Evolutionary conservation across 139 green algal genomes (phyloP).

Genomic region (Mesotaenium endlicherianum): DNA sequence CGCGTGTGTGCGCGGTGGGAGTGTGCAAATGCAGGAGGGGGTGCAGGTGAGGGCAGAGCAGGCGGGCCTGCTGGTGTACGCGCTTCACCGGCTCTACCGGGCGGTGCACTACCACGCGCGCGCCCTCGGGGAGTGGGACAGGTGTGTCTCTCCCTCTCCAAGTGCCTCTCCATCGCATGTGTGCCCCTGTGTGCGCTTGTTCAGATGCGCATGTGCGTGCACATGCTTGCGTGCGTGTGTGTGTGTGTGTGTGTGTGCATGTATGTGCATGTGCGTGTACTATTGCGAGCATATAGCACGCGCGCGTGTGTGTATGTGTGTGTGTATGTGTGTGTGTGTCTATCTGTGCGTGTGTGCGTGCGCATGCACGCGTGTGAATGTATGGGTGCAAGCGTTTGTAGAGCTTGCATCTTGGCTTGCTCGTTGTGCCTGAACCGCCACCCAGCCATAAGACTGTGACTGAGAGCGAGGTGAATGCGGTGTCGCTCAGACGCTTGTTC

Average conservation of each 20-base stretch:
- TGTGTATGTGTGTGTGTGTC: too few species aligned
- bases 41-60: neutral
- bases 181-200: neutral
- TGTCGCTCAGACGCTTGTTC: too few species aligned
- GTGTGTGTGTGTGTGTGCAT: neutral
- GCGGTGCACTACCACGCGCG: slow-evolving; percentile 11
- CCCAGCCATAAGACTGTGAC: too few species aligned
- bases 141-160: neutral
- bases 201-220: neutral
- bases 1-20: neutral
- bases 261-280: neutral
- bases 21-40: neutral
- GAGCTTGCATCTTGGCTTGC: too few species aligned
- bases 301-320: neutral
- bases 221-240: neutral
- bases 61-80: slow-evolving; percentile 35
- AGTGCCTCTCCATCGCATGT: neutral
- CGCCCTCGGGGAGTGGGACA: neutral
- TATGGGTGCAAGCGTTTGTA: too few species aligned
- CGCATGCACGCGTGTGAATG: too few species aligned
- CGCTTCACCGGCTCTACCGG: slow-evolving; percentile 25
- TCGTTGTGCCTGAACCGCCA: too few species aligned
- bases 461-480: too few species aligned
- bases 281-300: neutral
- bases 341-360: too few species aligned